Conservation (phyloP, 805 yeast species). For the Wickerhamiella bombiphila region DNA sequence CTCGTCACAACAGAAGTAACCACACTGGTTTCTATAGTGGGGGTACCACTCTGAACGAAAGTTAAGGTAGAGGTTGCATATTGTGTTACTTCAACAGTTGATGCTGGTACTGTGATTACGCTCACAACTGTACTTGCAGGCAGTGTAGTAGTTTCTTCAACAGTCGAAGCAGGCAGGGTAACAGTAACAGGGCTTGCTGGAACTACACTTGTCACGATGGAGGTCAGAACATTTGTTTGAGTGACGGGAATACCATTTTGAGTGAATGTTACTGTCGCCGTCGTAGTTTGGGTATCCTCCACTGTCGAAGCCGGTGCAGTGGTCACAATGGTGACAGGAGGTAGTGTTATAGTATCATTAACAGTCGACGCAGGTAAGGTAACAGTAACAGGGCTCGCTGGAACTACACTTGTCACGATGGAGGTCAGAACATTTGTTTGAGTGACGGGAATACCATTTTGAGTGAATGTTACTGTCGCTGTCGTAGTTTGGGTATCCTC, state of each 20-base stretch:
- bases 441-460: no score
- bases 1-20: neutral
- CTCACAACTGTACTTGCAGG: neutral
- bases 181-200: no score
- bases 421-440: no score
- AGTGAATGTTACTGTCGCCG: no score
- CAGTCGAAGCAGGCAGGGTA: neutral
- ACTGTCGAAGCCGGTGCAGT: no score
- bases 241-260: no score
- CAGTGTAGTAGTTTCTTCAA: neutral
- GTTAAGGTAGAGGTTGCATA: neutral
- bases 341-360: no score
- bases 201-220: no score
- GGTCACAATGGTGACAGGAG: no score
- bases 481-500: neutral
- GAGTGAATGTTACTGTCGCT: no score
- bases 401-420: neutral
- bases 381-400: conserved; percentile 1
- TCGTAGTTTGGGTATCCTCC: no score
- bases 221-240: no score
- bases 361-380: conserved; percentile 1
- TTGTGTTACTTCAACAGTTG: neutral
- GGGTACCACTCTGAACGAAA: neutral
- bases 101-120: neutral
- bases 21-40: neutral